These are phyloP conservation scores for Talaromyces stipitatus DNA, from an alignment of 495 filamentous ascomycete genomes.

Conservation along the genomic window DNA sequence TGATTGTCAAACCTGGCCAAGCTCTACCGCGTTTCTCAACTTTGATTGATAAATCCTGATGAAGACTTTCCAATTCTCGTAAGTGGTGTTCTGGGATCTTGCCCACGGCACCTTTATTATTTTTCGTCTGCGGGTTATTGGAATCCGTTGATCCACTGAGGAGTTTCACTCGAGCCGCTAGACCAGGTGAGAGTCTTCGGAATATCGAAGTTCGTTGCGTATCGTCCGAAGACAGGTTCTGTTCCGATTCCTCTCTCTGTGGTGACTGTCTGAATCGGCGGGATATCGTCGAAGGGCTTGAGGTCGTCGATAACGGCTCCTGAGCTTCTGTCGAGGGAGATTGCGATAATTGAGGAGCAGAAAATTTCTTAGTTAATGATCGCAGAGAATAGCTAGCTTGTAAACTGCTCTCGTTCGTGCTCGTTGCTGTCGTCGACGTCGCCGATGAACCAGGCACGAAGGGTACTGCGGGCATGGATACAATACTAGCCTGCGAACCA, in stretches of 20 bases:
- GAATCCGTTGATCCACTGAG: constrained; percentile 52
- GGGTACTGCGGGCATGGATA: constrained; percentile 38
- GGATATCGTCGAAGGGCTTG: no score
- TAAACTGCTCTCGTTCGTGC: constrained; percentile 16
- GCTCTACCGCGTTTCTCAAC: constrained; percentile 55
- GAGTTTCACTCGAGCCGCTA: constrained; percentile 69
- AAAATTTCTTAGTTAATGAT: constrained; percentile 14
- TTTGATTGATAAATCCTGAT: constrained; percentile 48
- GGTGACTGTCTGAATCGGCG: background rate
- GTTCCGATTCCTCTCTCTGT: background rate
- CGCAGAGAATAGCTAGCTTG: constrained; percentile 13
- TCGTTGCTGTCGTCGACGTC: constrained; percentile 20
- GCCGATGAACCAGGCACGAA: constrained; percentile 22
- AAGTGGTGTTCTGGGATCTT: constrained; percentile 69
- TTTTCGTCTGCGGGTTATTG: constrained; percentile 15
- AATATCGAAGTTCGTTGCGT: constrained; percentile 26
- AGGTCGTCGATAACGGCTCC: background rate
- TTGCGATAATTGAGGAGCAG: constrained; percentile 9
- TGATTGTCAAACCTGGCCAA: constrained; percentile 44
- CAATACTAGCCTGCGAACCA: constrained; percentile 11
- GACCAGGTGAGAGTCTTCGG: constrained; percentile 53
- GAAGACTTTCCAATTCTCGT: constrained; percentile 55
- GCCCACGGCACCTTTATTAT: constrained; percentile 46
- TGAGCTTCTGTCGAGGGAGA: background rate
- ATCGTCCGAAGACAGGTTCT: background rate